A percentile compares a stretch with the other conserved stretches of the same genome.
phyloP scores from a whole-genome alignment of 768 basidiomycete species.

The Pseudohyphozyma bogoriensis region DNA sequence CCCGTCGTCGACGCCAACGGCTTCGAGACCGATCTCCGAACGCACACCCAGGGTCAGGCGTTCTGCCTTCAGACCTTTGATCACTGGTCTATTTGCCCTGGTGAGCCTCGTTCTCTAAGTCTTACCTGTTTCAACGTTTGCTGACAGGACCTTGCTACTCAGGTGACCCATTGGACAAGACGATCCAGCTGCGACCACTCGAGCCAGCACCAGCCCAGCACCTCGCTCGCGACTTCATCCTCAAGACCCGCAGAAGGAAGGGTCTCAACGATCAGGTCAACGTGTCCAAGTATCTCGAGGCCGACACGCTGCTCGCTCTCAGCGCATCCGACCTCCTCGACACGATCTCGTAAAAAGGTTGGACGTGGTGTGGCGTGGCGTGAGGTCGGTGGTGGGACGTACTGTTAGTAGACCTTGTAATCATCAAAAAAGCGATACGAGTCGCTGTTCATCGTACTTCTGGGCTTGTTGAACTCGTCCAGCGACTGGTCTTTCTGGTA shows the following conservation, averaged over 20 bases:
- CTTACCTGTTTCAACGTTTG: neutral
- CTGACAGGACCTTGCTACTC: neutral
- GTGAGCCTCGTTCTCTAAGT: conserved; percentile 49
- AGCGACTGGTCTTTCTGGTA: no score
- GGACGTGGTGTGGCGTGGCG: no score
- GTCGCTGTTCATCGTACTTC: no score
- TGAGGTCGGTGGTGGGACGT: no score
- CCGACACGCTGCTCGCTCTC: conserved; percentile 45
- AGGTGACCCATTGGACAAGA: conserved; percentile 97
- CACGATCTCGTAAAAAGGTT: no score
- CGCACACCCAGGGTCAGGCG: conserved; percentile 97
- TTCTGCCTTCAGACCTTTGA: conserved; percentile 96
- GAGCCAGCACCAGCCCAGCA: conserved; percentile 96
- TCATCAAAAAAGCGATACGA: no score
- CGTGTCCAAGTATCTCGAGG: conserved; percentile 92
- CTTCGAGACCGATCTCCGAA: conserved; percentile 94
- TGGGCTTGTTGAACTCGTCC: no score
- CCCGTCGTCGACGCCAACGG: conserved; percentile 98
- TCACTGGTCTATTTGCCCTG: conserved; percentile 98
- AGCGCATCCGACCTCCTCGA: neutral
- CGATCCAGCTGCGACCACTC: conserved; percentile 86
- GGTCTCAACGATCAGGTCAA: conserved; percentile 95
- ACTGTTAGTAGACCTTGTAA: no score
- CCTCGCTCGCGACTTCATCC: conserved; percentile 81
- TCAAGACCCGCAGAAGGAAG: conserved; percentile 93